phyloP scores from a whole-genome alignment of 2,329 filamentous ascomycete species.

The Ophiostoma tasmaniense region DNA sequence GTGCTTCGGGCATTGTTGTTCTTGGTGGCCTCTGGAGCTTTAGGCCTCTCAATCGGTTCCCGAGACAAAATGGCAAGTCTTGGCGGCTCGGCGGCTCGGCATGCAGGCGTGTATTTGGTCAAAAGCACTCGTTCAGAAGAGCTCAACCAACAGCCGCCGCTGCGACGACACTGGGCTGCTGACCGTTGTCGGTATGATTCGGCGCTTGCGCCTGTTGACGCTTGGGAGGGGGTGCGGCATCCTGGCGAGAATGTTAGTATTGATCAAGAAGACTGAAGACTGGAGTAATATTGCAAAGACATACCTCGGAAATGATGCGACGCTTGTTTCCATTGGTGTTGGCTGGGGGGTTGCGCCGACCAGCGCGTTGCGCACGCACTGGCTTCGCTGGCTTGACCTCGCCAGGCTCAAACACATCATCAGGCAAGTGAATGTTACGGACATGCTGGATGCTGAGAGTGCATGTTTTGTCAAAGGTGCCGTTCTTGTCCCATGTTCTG shows the following conservation, averaged over 20 bases:
- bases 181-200: slow-evolving; percentile 20
- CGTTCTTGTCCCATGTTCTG: slow-evolving; percentile 64
- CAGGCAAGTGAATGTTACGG: slow-evolving; percentile 76
- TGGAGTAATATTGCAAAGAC: background rate
- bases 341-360: slow-evolving; percentile 33
- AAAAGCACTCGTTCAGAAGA: background rate
- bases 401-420: slow-evolving; percentile 77
- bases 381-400: slow-evolving; percentile 60
- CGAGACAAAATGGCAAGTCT: background rate
- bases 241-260: slow-evolving; percentile 27
- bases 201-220: slow-evolving; percentile 24
- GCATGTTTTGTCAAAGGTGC: slow-evolving; percentile 49
- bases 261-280: background rate
- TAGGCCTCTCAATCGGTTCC: background rate
- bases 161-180: slow-evolving; percentile 20
- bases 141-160: slow-evolving; percentile 17
- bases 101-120: background rate
- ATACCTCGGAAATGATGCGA: slow-evolving; percentile 31
- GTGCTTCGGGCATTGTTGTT: background rate
- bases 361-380: slow-evolving; percentile 35
- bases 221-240: slow-evolving; percentile 26
- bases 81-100: background rate
- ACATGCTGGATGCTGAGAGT: slow-evolving; percentile 75
- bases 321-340: slow-evolving; percentile 39
- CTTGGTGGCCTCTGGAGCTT: background rate